A percentile compares a stretch with the other conserved stretches of the same genome.
These are phyloP conservation scores for Tetracladium setigerum DNA, from an alignment of 495 filamentous ascomycete genomes.

Conservation along the genomic window DNA sequence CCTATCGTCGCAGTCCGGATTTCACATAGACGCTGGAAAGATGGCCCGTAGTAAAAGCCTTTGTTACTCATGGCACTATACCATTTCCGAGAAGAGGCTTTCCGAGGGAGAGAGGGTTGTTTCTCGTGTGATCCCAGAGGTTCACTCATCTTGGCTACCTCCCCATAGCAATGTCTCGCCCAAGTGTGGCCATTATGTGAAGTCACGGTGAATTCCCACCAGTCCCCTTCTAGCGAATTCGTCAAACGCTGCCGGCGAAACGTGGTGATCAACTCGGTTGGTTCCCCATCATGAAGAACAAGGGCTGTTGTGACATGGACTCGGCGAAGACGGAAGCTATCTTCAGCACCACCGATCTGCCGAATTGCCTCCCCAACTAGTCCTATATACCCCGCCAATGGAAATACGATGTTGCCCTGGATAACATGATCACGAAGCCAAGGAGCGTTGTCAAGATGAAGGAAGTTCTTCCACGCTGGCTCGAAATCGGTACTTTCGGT, in stretches of 20 bases:
- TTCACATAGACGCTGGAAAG: slow-evolving; percentile 27
- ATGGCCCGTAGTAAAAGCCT: slow-evolving; percentile 26
- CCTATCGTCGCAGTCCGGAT: slow-evolving; percentile 20
- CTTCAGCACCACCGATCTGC: slow-evolving; percentile 21
- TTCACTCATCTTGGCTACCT: no score
- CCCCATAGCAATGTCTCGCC: slow-evolving; percentile 7
- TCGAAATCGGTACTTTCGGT: slow-evolving; percentile 38
- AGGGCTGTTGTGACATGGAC: slow-evolving; percentile 10
- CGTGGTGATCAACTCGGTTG: slow-evolving; percentile 29
- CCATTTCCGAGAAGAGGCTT: slow-evolving; percentile 6
- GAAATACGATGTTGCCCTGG: slow-evolving; percentile 35
- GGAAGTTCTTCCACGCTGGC: slow-evolving; percentile 33
- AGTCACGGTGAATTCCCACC: slow-evolving; percentile 34
- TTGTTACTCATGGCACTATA: slow-evolving; percentile 17
- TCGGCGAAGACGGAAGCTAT: background rate
- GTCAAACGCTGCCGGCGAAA: slow-evolving; percentile 30
- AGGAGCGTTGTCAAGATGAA: slow-evolving; percentile 31
- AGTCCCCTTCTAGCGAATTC: slow-evolving; percentile 27
- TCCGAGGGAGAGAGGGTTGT: background rate
- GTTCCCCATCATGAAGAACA: slow-evolving; percentile 16
- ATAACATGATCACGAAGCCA: slow-evolving; percentile 44
- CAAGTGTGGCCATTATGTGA: slow-evolving; percentile 5
- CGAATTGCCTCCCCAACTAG: slow-evolving; percentile 39
- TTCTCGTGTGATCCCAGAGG: no score
- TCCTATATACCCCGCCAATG: slow-evolving; percentile 37